phyloP scores from a whole-genome alignment of 129 eudicot species.

The Mikania micrantha region DNA sequence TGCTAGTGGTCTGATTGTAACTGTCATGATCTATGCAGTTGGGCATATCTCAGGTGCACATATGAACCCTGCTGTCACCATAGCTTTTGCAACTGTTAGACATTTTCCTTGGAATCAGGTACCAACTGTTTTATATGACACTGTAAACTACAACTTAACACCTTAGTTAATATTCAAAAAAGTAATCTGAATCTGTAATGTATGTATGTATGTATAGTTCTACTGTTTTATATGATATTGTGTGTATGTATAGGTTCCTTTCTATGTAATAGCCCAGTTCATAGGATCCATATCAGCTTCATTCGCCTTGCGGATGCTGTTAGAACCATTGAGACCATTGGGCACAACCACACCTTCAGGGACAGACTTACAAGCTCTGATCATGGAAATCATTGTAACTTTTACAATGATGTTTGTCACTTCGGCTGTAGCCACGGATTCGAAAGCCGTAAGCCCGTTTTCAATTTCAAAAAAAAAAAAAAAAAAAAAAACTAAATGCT shows the following conservation, averaged over 20 bases:
- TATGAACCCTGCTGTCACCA: conserved; percentile 96
- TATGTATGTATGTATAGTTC: neutral
- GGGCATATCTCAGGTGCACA: conserved; percentile 95
- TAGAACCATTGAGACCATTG: conserved; percentile 47
- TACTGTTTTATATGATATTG: neutral
- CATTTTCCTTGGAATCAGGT: conserved; percentile 84
- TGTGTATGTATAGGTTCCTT: conserved; percentile 43
- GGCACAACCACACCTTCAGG: conserved; percentile 87
- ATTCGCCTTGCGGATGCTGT: conserved; percentile 41
- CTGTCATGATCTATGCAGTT: conserved; percentile 88
- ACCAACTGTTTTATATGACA: neutral
- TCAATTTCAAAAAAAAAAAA: too few relatives aligned
- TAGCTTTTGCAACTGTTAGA: conserved; percentile 61
- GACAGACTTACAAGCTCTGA: conserved; percentile 53
- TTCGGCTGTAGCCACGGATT: conserved; percentile 77
- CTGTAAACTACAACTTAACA: neutral
- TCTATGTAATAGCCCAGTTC: conserved; percentile 64
- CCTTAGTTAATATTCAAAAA: too few relatives aligned
- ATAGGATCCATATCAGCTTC: conserved; percentile 68
- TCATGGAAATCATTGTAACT: conserved; percentile 80
- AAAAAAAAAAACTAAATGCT: neutral
- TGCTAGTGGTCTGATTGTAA: conserved; percentile 75
- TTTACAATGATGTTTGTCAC: conserved; percentile 85
- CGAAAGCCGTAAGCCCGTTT: conserved; percentile 12
- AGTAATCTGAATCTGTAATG: too few relatives aligned